Evolutionary conservation across 2,329 filamentous ascomycete genomes (phyloP).

Genomic region (Helminthosporium solani): DNA sequence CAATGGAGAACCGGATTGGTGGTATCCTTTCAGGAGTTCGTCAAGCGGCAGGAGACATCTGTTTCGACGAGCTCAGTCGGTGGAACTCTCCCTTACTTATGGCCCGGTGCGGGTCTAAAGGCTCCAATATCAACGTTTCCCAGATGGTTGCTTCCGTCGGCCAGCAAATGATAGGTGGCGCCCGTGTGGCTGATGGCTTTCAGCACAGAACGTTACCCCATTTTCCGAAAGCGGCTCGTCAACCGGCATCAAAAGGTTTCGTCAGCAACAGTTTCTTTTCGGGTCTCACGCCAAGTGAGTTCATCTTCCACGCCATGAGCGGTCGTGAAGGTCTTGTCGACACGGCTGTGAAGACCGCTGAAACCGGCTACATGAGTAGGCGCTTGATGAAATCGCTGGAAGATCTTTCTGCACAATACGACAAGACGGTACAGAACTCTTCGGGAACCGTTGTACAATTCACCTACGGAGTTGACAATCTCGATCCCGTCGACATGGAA

Average conservation of each 20-base stretch:
- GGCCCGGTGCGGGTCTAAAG: constrained; percentile 96
- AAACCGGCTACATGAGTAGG: constrained; percentile 98
- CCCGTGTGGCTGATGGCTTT: constrained; percentile 92
- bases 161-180: constrained; percentile 94
- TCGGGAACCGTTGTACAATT: constrained; percentile 90
- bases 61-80: constrained; percentile 83
- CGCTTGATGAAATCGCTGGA: constrained; percentile 97
- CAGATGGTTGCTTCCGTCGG: constrained; percentile 98
- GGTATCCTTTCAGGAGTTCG: constrained; percentile 90
- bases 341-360: constrained; percentile 97
- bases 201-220: constrained; percentile 93
- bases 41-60: constrained; percentile 85
- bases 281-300: constrained; percentile 84
- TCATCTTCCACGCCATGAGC: constrained; percentile 97
- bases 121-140: constrained; percentile 95
- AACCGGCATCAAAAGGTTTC: constrained; percentile 95
- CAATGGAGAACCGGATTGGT: constrained; percentile 85
- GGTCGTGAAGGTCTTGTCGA: constrained; percentile 98
- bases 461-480: constrained; percentile 91
- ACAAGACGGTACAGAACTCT: constrained; percentile 91
- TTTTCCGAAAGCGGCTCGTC: constrained; percentile 88
- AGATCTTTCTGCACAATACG: constrained; percentile 89
- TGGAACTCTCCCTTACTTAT: constrained; percentile 94
- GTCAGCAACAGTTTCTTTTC: constrained; percentile 97
- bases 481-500: constrained; percentile 98